A percentile compares a stretch with the other conserved stretches of the same genome.
Conservation (phyloP, 1,139 yeast genomes). For the Meyerozyma athensensis region DNA sequence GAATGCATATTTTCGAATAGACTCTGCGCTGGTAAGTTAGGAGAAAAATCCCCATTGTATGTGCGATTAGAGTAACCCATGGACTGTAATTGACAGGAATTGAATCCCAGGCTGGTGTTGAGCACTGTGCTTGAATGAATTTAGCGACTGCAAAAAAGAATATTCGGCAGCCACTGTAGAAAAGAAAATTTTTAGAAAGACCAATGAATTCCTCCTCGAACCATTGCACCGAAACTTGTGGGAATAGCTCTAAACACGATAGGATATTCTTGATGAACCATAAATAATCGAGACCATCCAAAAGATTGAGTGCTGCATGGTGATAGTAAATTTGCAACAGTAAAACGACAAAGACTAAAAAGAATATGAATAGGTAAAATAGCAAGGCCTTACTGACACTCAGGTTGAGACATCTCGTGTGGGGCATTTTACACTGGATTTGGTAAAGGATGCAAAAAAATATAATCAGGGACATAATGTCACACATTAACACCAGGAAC, state of each 20-base stretch:
- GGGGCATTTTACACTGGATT: conserved; percentile 12
- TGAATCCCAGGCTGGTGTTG: conserved; percentile 16
- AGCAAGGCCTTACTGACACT: conserved; percentile 15
- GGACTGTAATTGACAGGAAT: conserved; percentile 23
- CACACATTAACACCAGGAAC: conserved; percentile 11
- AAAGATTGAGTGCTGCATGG: conserved; percentile 3
- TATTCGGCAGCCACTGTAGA: conserved; percentile 9
- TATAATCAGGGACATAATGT: conserved; percentile 12
- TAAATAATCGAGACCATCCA: conserved; percentile 26
- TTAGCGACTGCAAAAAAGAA: conserved; percentile 8
- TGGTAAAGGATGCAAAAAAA: conserved; percentile 14
- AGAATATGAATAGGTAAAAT: conserved; percentile 6
- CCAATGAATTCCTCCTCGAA: conserved; percentile 17
- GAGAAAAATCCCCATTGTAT: conserved; percentile 1
- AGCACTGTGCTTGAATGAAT: conserved; percentile 4
- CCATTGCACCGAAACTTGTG: conserved; percentile 30
- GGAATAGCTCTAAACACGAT: conserved; percentile 16
- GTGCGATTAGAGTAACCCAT: conserved; percentile 14
- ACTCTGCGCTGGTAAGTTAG: background rate
- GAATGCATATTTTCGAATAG: background rate
- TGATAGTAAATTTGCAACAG: conserved; percentile 9
- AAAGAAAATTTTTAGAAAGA: conserved; percentile 11
- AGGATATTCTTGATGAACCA: conserved; percentile 23
- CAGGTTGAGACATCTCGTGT: conserved; percentile 21
- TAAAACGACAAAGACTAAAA: conserved; percentile 7